Evolutionary conservation across 2,329 filamentous ascomycete species (phyloP).

Genomic region (Magnaporthiopsis rhizophila): DNA sequence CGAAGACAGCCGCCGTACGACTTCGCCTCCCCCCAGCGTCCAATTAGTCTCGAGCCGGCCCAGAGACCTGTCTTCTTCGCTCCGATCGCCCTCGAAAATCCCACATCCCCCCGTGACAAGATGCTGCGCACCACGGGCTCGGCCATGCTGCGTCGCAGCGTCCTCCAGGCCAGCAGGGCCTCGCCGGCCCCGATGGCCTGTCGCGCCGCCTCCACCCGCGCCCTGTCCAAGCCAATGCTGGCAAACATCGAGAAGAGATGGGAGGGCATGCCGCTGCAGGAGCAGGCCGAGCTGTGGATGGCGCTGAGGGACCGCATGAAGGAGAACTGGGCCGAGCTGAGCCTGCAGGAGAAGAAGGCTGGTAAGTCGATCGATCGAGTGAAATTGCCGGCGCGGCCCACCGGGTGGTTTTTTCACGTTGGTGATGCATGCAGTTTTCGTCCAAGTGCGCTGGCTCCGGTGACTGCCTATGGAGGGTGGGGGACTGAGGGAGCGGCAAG

Average conservation of each 20-base stretch:
- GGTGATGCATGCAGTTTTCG: background rate
- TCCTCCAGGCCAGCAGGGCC: conserved; percentile 29
- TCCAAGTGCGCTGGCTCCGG: background rate
- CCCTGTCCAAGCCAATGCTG: conserved; percentile 95
- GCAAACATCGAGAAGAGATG: conserved; percentile 99
- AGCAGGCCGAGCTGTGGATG: conserved; percentile 99
- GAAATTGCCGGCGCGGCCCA: background rate
- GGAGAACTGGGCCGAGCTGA: conserved; percentile 92
- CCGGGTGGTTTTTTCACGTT: background rate
- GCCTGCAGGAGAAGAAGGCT: conserved; percentile 96
- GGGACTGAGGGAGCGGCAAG: background rate
- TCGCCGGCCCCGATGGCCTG: conserved; percentile 32
- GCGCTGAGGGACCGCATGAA: conserved; percentile 96
- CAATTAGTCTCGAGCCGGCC: conserved; percentile 19
- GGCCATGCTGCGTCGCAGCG: conserved; percentile 43
- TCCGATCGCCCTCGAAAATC: conserved; percentile 6
- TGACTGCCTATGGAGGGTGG: background rate
- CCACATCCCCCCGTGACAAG: conserved; percentile 16
- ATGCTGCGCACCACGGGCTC: conserved; percentile 50
- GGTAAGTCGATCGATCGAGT: conserved; percentile 57
- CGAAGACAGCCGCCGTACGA: background rate
- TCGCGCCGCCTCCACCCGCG: conserved; percentile 64
- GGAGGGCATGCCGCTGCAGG: conserved; percentile 95
- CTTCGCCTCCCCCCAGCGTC: conserved; percentile 1
- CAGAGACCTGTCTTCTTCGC: conserved; percentile 13